Evolutionary conservation across 208 protist species (phyloP).

Genomic region (Zelonia costaricensis): DNA sequence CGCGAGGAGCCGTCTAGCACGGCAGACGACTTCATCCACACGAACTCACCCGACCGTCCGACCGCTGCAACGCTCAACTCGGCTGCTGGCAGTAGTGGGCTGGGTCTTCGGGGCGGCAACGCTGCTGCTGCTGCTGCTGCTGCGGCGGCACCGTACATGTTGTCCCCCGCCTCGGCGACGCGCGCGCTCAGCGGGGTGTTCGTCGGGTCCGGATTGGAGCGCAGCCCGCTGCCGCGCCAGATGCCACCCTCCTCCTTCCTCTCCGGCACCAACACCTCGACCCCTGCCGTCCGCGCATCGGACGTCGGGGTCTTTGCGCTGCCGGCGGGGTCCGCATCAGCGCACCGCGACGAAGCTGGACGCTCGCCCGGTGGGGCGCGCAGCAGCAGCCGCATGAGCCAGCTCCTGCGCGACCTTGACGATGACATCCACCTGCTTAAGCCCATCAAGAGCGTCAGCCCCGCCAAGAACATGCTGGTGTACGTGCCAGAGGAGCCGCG

Average conservation of each 20-base stretch:
- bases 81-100: no score
- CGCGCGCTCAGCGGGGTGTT: not conserved
- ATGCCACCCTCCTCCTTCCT: not conserved
- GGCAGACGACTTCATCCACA: not conserved
- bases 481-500: conserved; percentile 49
- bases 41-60: no score
- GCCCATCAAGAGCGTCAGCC: conserved; percentile 68
- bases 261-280: not conserved
- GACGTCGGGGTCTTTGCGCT: not conserved
- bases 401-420: conserved; percentile 77
- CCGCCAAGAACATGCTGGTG: conserved; percentile 74
- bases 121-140: not conserved
- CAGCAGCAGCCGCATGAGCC: conserved; percentile 59
- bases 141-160: conserved; percentile 9
- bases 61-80: no score
- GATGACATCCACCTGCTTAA: conserved; percentile 81
- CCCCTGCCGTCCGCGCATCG: not conserved
- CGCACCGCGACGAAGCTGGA: not conserved
- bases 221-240: conserved; percentile 7
- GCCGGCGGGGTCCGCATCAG: not conserved
- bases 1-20: not conserved
- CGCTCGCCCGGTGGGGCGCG: conserved; percentile 9
- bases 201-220: not conserved
- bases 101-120: no score
- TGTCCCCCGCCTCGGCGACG: not conserved